A percentile compares a stretch with the other conserved stretches of the same genome.
These are phyloP conservation scores for Flaveria bidentis DNA, from an alignment of 129 eudicot species.

Conservation along the genomic window DNA sequence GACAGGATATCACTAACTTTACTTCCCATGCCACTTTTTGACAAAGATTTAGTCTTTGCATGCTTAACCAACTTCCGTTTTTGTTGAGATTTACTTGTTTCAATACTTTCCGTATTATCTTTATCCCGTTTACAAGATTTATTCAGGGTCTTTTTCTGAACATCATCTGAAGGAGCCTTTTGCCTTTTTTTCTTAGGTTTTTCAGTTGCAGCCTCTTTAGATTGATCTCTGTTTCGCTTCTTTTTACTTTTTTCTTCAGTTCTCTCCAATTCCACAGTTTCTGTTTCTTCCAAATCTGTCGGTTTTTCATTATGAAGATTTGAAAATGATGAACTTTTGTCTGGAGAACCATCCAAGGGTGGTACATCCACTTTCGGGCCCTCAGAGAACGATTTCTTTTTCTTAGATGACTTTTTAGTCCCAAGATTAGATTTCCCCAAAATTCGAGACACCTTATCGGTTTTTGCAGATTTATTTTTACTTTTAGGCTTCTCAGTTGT, in stretches of 20 bases:
- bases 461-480: slow-evolving; percentile 40
- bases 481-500: slow-evolving; percentile 41
- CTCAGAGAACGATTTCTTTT: slow-evolving; percentile 39
- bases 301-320: slow-evolving; percentile 35
- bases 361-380: slow-evolving; percentile 22
- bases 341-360: slow-evolving; percentile 44
- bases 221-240: slow-evolving; percentile 34
- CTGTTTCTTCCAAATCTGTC: slow-evolving; percentile 33
- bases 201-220: slow-evolving; percentile 34
- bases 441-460: slow-evolving; percentile 39
- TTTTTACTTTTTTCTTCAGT: slow-evolving; percentile 39
- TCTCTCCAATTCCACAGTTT: slow-evolving; percentile 31
- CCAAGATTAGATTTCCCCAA: slow-evolving; percentile 42
- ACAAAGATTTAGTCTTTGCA: slow-evolving; percentile 39
- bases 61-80: slow-evolving; percentile 43
- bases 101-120: slow-evolving; percentile 22
- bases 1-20: slow-evolving; percentile 31
- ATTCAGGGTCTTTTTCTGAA: slow-evolving; percentile 46
- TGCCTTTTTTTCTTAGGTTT: slow-evolving; percentile 52
- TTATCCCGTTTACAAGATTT: slow-evolving; percentile 38
- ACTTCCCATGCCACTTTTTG: slow-evolving; percentile 37
- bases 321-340: slow-evolving; percentile 33
- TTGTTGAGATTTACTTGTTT: slow-evolving; percentile 42
- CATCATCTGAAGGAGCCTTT: slow-evolving; percentile 33
- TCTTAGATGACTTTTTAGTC: slow-evolving; percentile 51